Evolutionary conservation across 345 rosid species (phyloP).

Genomic region (Dipteronia sinensis): DNA sequence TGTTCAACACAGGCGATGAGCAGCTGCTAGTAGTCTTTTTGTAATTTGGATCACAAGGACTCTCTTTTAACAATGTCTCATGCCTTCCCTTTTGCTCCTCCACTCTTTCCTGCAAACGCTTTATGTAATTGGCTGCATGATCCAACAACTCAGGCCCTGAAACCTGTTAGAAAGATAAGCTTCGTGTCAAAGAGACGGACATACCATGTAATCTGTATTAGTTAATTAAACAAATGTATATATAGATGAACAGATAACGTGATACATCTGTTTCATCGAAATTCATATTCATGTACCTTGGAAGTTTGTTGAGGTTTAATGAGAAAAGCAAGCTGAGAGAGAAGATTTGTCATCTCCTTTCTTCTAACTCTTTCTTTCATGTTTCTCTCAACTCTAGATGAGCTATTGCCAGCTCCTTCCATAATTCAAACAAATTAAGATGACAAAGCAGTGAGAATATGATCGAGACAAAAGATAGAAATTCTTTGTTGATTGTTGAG

Average conservation of each 20-base stretch:
- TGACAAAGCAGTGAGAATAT: no score
- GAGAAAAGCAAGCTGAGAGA: background rate
- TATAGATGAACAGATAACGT: no score
- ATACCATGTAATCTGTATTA: no score
- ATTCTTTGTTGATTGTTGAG: no score
- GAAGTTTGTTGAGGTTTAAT: background rate
- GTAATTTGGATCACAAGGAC: background rate
- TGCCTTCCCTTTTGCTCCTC: slow-evolving; percentile 5
- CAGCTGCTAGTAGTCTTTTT: background rate
- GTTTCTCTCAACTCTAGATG: background rate
- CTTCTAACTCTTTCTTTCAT: slow-evolving; percentile 14
- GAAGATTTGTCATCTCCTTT: background rate
- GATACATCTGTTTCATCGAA: no score
- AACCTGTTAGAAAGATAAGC: background rate
- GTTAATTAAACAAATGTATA: no score
- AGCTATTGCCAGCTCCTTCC: background rate
- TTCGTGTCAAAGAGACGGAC: no score
- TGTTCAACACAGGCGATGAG: slow-evolving; percentile 17
- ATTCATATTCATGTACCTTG: background rate
- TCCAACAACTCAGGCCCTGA: slow-evolving; percentile 12
- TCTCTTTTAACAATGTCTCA: background rate
- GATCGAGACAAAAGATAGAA: no score
- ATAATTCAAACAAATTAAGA: no score
- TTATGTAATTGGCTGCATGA: background rate
- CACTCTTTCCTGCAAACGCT: background rate